A percentile compares a stretch with the other conserved stretches of the same genome.
Conservation (phyloP, 1,139 yeast species). For the Suhomyces bokatorum region DNA sequence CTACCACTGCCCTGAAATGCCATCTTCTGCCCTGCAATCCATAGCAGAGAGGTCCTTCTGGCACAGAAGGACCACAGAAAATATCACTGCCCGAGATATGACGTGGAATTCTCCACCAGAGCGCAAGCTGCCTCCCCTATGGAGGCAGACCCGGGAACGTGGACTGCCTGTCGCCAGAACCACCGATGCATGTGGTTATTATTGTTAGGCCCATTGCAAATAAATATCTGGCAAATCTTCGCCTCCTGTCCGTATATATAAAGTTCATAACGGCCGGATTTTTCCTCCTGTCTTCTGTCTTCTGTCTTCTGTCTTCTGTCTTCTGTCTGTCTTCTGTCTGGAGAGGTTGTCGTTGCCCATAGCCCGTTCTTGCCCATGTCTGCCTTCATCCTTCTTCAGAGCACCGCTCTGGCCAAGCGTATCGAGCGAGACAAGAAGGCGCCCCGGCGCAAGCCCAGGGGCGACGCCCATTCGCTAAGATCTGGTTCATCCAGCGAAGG, state of each 20-base stretch:
- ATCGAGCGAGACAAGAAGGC: constrained; percentile 11
- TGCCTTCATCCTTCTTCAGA: constrained; percentile 13
- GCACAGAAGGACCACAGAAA: too few species aligned
- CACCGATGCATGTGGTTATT: constrained; percentile 3
- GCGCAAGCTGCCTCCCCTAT: background rate
- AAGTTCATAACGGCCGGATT: constrained; percentile 3
- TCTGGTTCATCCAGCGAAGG: constrained; percentile 7
- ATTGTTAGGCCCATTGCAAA: background rate
- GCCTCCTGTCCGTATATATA: background rate
- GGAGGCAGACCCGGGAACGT: background rate
- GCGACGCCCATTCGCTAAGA: constrained; percentile 8
- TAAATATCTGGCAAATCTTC: background rate
- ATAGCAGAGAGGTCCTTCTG: background rate
- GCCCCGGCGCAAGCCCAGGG: constrained; percentile 2
- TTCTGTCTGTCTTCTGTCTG: background rate
- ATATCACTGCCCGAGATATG: constrained; percentile 4
- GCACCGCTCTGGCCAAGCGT: constrained; percentile 8
- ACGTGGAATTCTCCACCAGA: background rate
- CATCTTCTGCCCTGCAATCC: background rate
- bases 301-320: background rate
- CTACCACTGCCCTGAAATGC: background rate
- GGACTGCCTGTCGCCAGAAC: background rate
- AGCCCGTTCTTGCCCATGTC: constrained; percentile 9
- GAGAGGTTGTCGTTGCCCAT: background rate
- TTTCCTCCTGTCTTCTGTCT: background rate